A percentile compares a stretch with the other conserved stretches of the same genome.
These are phyloP conservation scores for Podospora australis DNA, from an alignment of 495 filamentous ascomycete genomes.

Conservation along the genomic window DNA sequence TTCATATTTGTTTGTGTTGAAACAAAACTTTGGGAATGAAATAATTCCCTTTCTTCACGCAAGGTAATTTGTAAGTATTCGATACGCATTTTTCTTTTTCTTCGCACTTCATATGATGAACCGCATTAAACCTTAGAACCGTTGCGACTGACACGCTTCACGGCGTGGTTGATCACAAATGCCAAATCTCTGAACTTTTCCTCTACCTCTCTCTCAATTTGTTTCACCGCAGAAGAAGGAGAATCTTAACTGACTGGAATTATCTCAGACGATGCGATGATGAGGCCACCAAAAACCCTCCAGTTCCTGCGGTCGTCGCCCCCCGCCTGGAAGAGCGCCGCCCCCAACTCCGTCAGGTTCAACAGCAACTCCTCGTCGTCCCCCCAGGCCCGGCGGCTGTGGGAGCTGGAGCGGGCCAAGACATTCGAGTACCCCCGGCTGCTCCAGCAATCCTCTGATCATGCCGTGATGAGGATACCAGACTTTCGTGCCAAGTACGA, in stretches of 20 bases:
- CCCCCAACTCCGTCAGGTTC: constrained; percentile 10
- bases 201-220: background rate
- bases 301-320: constrained; percentile 47
- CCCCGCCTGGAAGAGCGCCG: constrained; percentile 30
- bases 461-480: constrained; percentile 28
- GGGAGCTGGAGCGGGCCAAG: constrained; percentile 26
- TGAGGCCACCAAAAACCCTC: constrained; percentile 33
- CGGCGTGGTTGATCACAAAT: constrained; percentile 55
- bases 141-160: constrained; percentile 81
- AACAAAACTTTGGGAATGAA: background rate
- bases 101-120: constrained; percentile 31
- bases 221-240: background rate
- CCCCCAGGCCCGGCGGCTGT: constrained; percentile 27
- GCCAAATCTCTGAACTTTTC: constrained; percentile 40
- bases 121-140: constrained; percentile 62
- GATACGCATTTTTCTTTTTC: background rate
- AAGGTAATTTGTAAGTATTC: constrained; percentile 17
- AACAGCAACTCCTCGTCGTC: constrained; percentile 42
- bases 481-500: constrained; percentile 34
- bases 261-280: constrained; percentile 31
- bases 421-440: constrained; percentile 38
- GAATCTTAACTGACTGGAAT: constrained; percentile 1
- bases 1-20: background rate
- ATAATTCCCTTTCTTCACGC: too few relatives aligned
- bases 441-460: too few relatives aligned